phyloP scores from a whole-genome alignment of 371 early-diverging fungal genomes.

The Synchytrium microbalum region DNA sequence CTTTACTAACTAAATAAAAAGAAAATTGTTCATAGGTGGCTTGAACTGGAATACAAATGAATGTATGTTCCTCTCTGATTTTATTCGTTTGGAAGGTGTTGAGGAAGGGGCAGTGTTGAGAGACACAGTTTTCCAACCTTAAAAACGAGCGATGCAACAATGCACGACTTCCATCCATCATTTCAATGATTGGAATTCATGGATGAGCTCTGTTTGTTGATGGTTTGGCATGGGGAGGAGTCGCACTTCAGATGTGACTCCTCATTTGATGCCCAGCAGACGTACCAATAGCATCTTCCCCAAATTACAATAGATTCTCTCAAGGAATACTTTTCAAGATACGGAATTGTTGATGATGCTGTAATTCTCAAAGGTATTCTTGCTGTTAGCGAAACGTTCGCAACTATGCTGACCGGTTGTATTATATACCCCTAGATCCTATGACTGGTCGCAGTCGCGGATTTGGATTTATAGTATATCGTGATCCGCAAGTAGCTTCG shows the following conservation, averaged over 20 bases:
- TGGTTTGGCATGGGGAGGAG: no score
- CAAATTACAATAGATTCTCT: slow-evolving; percentile 46
- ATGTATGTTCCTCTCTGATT: slow-evolving; percentile 16
- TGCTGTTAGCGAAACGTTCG: no score
- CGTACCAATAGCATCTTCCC: no score
- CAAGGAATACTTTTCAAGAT: slow-evolving; percentile 66
- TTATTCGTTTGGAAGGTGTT: neutral
- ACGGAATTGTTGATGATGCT: slow-evolving; percentile 49
- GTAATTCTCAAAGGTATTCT: slow-evolving; percentile 81
- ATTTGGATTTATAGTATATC: slow-evolving; percentile 86
- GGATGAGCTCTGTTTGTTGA: no score
- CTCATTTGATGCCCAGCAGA: no score
- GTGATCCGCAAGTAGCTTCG: slow-evolving; percentile 55
- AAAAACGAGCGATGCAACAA: no score
- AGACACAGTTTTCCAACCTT: no score
- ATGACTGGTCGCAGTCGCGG: slow-evolving; percentile 72
- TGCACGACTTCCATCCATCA: no score
- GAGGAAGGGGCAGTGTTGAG: no score
- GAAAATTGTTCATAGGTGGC: slow-evolving; percentile 30
- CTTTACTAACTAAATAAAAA: slow-evolving; percentile 4
- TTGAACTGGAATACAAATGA: slow-evolving; percentile 30
- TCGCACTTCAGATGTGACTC: no score
- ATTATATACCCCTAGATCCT: slow-evolving; percentile 42
- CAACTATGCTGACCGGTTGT: neutral
- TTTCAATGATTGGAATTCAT: no score